Base-by-base conservation (phyloP, 306 rosid species). In the Herpetospermum pedunculosum region DNA sequence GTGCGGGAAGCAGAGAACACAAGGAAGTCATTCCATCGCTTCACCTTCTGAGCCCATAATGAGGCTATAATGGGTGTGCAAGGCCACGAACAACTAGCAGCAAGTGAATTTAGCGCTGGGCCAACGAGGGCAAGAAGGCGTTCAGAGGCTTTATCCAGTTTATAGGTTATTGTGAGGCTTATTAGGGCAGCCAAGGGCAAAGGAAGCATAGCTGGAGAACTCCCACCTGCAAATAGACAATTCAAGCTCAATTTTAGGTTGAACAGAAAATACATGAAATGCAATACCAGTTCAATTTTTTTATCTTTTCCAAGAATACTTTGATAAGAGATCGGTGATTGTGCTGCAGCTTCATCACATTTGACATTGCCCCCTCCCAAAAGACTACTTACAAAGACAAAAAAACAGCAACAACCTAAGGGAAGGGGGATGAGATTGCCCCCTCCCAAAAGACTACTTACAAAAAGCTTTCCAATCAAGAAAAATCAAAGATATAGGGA, bases 51-150 rank as follows among this genome's bases (percentile, higher is more conserved):
- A 77, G 77, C 78, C 98, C 98, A 93, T 70, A 93, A 71, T 68
- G 97, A 88, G 63, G 93, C 80, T 54, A 89, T 44, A 81, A 90
- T 83, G 23, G 96, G 90, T 82, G 80, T 86, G 87, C 88, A 90
- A 15, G 98, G 98, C 98, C 98, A 93, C 26, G 91, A 90, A 81
- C 98, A 94, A 82, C 88, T 75, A 78, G 93, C 85, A 78, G 86
- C 95, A 75, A 94, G 84, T 70, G 90, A 80, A 74, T 4, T 75
- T 75, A 89, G 71, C 43, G 94, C 89, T 28, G 98, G 97, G 55
- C 81, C 89, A 73, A 94, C 82, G 73, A 91, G 78, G 46, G 77
- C 72, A 18, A 94, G 92, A 54, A 72, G 76, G 32, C 92, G 92
- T 76, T 84, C 92, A 46, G 85, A 77, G 71, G 87, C 77, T 84